Conservation (phyloP, 768 basidiomycete species). For the Tricholoma saponaceum region DNA sequence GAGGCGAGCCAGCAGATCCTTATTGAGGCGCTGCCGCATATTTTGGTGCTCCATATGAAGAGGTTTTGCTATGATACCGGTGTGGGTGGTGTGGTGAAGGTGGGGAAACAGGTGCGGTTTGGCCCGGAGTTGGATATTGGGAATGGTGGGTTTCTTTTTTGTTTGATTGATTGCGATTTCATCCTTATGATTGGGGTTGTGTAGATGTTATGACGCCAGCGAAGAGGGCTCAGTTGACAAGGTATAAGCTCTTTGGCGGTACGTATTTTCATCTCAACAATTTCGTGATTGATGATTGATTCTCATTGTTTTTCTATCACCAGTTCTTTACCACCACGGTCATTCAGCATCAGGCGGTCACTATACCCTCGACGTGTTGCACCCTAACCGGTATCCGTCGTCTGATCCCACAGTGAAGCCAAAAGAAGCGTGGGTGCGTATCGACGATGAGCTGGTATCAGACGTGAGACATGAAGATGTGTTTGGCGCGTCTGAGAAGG, state of each 20-base stretch:
- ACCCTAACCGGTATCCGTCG: slow-evolving; percentile 56
- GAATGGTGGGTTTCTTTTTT: slow-evolving; percentile 40
- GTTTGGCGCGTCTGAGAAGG: slow-evolving; percentile 53
- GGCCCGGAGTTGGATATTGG: slow-evolving; percentile 75
- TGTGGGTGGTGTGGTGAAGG: slow-evolving; percentile 79
- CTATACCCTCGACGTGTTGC: slow-evolving; percentile 89
- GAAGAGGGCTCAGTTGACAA: slow-evolving; percentile 38
- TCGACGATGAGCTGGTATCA: slow-evolving; percentile 88
- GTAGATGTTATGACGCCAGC: slow-evolving; percentile 60
- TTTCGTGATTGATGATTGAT: background rate
- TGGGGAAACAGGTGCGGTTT: slow-evolving; percentile 77
- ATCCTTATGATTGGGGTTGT: background rate
- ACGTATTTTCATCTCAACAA: slow-evolving; percentile 16
- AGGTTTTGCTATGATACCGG: slow-evolving; percentile 82
- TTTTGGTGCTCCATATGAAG: slow-evolving; percentile 87
- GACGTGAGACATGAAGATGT: slow-evolving; percentile 73
- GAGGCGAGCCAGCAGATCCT: slow-evolving; percentile 64
- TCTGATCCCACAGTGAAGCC: slow-evolving; percentile 26
- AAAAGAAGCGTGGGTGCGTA: slow-evolving; percentile 78
- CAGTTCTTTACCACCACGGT: slow-evolving; percentile 93
- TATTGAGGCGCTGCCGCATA: slow-evolving; percentile 79
- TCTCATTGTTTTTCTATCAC: background rate
- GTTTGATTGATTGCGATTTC: too few relatives aligned
- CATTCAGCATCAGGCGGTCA: slow-evolving; percentile 88
- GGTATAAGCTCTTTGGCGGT: slow-evolving; percentile 87